Percentiles rank a stretch among this genome's conserved stretches.
These are phyloP conservation scores for Penicillium corylophilum DNA, from an alignment of 2,329 filamentous ascomycete species.

Conservation along the genomic window DNA sequence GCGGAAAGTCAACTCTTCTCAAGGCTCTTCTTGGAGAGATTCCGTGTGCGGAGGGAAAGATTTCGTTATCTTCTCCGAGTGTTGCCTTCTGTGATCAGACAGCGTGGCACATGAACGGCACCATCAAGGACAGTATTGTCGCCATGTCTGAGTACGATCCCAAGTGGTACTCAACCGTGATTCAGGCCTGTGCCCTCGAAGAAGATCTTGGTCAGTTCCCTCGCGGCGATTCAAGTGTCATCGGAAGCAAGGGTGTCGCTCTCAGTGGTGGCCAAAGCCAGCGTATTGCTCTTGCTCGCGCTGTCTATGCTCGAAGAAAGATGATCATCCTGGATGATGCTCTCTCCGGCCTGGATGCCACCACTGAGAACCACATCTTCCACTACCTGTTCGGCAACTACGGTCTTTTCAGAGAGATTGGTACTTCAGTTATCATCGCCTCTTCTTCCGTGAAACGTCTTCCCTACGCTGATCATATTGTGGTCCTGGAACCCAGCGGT, in stretches of 20 bases:
- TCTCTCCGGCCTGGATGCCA: constrained; percentile 52
- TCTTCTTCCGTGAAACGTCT: constrained; percentile 43
- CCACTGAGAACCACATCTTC: constrained; percentile 52
- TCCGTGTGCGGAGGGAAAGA: constrained; percentile 32
- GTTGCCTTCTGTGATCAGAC: constrained; percentile 45
- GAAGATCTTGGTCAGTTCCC: constrained; percentile 43
- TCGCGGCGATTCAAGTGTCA: constrained; percentile 45
- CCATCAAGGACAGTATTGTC: constrained; percentile 42
- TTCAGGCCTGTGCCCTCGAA: constrained; percentile 38
- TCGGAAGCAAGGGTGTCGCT: constrained; percentile 53
- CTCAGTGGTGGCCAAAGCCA: constrained; percentile 56
- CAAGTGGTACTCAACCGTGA: constrained; percentile 38
- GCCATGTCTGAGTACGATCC: constrained; percentile 38
- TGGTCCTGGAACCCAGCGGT: constrained; percentile 41
- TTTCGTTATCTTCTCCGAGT: constrained; percentile 31
- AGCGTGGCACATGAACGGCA: constrained; percentile 43
- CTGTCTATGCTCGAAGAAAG: constrained; percentile 50
- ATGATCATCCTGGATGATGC: constrained; percentile 53
- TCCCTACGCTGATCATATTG: constrained; percentile 44
- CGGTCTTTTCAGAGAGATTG: constrained; percentile 46
- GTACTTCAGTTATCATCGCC: constrained; percentile 41
- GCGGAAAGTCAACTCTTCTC: constrained; percentile 54
- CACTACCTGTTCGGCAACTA: constrained; percentile 46
- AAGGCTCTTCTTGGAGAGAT: constrained; percentile 48
- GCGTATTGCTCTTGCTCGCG: constrained; percentile 54